Base-by-base conservation (phyloP, 2,329 filamentous ascomycete species). In the Pseudogymnoascus sp. region DNA sequence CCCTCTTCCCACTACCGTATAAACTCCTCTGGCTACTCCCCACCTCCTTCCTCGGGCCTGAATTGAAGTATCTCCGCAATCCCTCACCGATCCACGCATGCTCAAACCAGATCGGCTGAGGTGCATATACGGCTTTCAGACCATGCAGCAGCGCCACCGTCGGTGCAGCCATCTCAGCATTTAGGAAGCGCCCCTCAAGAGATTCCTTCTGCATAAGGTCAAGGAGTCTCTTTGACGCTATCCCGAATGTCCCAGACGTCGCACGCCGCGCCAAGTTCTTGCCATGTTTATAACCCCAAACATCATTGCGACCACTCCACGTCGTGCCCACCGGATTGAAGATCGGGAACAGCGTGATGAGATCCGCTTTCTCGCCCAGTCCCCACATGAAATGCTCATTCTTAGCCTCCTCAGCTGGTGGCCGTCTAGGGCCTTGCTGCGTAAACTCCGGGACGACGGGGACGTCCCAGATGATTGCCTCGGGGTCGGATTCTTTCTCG, bases 121-220 rank as follows among this genome's bases (percentile, higher is more conserved):
- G 90, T 9, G 86, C 88, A 70, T 88, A 90, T 3, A 91, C 87
- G 3, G 88, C 86, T 76, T 93, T 93, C 59, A 93, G 79, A 5
- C 90, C 89, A 72, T 95, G 89, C 66, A 91, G 84, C 16, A 93
- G 80, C 0, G 88, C 85, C 25, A 88, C 83, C 0, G 88, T 88
- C 63, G 88, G 86, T 0, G 89, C 85, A 65, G 87, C 89, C 89
- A 93, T 92, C 72, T 93, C 90, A 0, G 89, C 89, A 64, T 88
- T 88, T 69, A 93, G 86, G 71, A 91, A 88, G 69, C 89, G 88
- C 66, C 88, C 88, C 12, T 83, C 81, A 66, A 88, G 79, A 62
- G 89, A 90, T 73, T 93, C 90, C 36, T 85, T 81, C 71, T 93
- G 89, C 89, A 93, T 93, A 66, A 87, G 82, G 68, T 90, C 83